These are phyloP conservation scores for Schizophyllum amplum DNA, from an alignment of 1,284 basidiomycete genomes.

Conservation along the genomic window DNA sequence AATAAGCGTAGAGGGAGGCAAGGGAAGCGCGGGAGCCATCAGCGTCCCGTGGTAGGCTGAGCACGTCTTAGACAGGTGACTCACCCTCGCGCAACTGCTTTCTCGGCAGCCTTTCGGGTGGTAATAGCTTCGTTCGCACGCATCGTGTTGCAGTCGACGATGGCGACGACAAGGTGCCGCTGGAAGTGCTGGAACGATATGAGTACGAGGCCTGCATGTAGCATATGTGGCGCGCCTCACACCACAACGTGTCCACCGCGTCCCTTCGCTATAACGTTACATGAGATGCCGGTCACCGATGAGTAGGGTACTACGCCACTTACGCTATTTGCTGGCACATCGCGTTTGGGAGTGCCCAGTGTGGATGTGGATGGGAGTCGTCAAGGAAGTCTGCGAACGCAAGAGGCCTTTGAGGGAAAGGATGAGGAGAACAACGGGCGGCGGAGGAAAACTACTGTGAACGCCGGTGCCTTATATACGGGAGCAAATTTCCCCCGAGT, in stretches of 20 bases:
- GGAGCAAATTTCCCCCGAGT: not conserved
- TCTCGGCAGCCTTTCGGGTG: conserved; percentile 49
- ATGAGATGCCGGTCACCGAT: not conserved
- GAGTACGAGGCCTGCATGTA: not conserved
- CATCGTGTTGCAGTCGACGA: conserved; percentile 14
- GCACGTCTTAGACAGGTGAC: conserved; percentile 11
- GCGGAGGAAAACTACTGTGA: not conserved
- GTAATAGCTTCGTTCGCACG: conserved; percentile 56
- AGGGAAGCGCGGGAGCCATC: not conserved
- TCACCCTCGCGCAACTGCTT: conserved; percentile 43
- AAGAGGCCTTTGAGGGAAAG: not conserved
- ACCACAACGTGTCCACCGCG: conserved; percentile 14
- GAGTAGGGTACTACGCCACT: conserved; percentile 3
- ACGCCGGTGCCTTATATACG: not conserved
- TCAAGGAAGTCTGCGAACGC: not conserved
- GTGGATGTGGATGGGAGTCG: not conserved
- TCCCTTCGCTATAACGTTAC: conserved; percentile 11
- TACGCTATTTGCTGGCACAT: conserved; percentile 17
- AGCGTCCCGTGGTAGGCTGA: not conserved
- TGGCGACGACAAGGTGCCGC: conserved; percentile 15
- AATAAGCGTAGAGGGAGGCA: conserved; percentile 3
- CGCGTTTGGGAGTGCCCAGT: not conserved
- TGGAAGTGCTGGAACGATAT: conserved; percentile 12
- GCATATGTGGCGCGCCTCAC: conserved; percentile 4
- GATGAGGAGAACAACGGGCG: not conserved